These are phyloP conservation scores for Graphiopsis chlorocephala DNA, from an alignment of 2,329 filamentous ascomycete species.

Conservation along the genomic window DNA sequence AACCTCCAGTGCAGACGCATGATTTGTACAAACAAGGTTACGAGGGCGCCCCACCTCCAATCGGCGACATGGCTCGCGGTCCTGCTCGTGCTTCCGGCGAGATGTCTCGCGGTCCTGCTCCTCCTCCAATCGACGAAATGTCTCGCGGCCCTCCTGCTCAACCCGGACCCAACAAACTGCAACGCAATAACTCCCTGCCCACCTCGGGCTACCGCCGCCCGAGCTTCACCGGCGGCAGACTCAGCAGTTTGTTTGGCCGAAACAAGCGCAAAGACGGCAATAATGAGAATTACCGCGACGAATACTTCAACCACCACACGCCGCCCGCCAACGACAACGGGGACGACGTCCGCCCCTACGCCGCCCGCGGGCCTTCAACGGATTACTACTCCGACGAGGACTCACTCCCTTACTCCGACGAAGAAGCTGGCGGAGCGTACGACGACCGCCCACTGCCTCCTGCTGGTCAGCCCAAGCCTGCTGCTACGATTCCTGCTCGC, in stretches of 20 bases:
- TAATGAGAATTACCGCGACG: slow-evolving; percentile 10
- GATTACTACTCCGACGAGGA: slow-evolving; percentile 23
- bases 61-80: not conserved
- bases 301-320: slow-evolving; percentile 3
- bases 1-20: slow-evolving; percentile 8
- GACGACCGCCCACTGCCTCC: slow-evolving; percentile 23
- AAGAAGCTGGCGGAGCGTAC: slow-evolving; percentile 20
- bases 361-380: slow-evolving; percentile 1
- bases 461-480: not conserved
- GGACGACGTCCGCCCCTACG: slow-evolving; percentile 8
- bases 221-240: slow-evolving; percentile 13
- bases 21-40: slow-evolving; percentile 26
- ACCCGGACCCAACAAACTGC: slow-evolving; percentile 2
- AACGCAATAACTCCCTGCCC: slow-evolving; percentile 15
- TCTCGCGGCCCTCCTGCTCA: not conserved
- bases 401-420: slow-evolving; percentile 28
- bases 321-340: slow-evolving; percentile 3
- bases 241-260: slow-evolving; percentile 8
- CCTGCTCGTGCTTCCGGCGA: not conserved
- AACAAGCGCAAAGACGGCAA: slow-evolving; percentile 1
- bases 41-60: slow-evolving; percentile 12
- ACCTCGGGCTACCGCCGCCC: slow-evolving; percentile 7
- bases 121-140: not conserved
- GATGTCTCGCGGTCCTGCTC: not conserved
- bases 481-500: slow-evolving; percentile 18